Evolutionary conservation across 2,329 filamentous ascomycete species (phyloP).

Genomic region (Aspergillus fumigatus): DNA sequence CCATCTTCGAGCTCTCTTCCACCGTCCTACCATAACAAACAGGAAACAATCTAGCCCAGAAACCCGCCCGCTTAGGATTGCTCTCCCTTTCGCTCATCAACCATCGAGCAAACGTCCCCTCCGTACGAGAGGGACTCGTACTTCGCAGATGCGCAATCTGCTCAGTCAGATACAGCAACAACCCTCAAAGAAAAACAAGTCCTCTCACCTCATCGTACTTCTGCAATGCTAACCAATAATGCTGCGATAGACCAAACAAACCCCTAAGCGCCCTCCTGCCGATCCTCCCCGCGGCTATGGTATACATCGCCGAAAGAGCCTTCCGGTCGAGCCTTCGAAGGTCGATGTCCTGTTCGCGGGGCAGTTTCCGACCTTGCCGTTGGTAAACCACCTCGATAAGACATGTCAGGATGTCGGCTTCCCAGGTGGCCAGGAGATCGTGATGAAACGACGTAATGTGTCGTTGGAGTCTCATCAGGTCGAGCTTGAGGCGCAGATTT

Average conservation of each 20-base stretch:
- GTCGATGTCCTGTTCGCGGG: conserved; percentile 16
- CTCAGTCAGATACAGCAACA: background rate
- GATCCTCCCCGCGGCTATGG: conserved; percentile 22
- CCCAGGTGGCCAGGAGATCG: conserved; percentile 29
- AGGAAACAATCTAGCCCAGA: conserved; percentile 31
- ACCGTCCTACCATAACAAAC: conserved; percentile 30
- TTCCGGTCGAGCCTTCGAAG: conserved; percentile 13
- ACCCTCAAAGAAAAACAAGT: background rate
- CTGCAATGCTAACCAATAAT: conserved; percentile 23
- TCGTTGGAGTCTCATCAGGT: conserved; percentile 22
- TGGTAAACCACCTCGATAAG: conserved; percentile 30
- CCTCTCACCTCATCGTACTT: conserved; percentile 26
- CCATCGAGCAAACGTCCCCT: conserved; percentile 29
- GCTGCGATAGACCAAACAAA: conserved; percentile 21
- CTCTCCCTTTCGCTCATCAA: conserved; percentile 22
- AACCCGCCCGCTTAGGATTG: conserved; percentile 21
- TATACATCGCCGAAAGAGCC: conserved; percentile 20
- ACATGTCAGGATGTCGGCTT: conserved; percentile 32
- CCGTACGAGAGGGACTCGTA: conserved; percentile 23
- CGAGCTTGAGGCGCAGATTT: conserved; percentile 19
- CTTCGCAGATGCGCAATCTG: conserved; percentile 30
- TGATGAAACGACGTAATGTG: conserved; percentile 23
- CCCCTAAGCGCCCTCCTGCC: conserved; percentile 16
- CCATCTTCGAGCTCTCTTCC: conserved; percentile 23
- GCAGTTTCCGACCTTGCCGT: conserved; percentile 19